Evolutionary conservation across 2,329 filamentous ascomycete genomes (phyloP).

Genomic region (Microdochium bolleyi): DNA sequence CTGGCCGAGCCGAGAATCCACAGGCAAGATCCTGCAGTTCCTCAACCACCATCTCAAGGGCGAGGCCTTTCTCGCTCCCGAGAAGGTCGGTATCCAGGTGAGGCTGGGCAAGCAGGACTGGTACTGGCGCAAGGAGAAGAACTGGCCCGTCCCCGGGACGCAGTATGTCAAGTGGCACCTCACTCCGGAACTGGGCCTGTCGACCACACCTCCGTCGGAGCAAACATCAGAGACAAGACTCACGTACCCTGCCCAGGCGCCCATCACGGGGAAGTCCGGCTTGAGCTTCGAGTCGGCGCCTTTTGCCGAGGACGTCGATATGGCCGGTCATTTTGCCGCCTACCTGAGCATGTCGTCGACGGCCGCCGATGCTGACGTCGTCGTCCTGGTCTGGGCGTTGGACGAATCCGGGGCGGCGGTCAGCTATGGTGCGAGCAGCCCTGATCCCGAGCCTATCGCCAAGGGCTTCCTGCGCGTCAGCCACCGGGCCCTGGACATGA

Average conservation of each 20-base stretch:
- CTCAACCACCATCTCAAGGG: not conserved
- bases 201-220: not conserved
- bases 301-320: not conserved
- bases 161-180: not conserved
- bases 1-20: not conserved
- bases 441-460: not conserved
- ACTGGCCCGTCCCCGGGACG: not conserved
- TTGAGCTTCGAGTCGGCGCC: not conserved
- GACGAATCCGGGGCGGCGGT: not conserved
- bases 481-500: not conserved
- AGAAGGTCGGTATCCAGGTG: not conserved
- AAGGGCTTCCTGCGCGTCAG: not conserved
- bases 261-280: not conserved
- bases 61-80: not conserved
- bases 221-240: not conserved
- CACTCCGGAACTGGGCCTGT: not conserved
- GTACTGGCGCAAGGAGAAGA: not conserved
- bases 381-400: not conserved
- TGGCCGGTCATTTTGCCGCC: not conserved
- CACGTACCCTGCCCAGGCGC: not conserved
- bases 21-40: not conserved
- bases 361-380: not conserved
- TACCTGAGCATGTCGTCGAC: not conserved
- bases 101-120: not conserved
- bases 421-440: not conserved